Evolutionary conservation across 2,329 filamentous ascomycete genomes (phyloP).

Genomic region (Aureobasidium sp.): DNA sequence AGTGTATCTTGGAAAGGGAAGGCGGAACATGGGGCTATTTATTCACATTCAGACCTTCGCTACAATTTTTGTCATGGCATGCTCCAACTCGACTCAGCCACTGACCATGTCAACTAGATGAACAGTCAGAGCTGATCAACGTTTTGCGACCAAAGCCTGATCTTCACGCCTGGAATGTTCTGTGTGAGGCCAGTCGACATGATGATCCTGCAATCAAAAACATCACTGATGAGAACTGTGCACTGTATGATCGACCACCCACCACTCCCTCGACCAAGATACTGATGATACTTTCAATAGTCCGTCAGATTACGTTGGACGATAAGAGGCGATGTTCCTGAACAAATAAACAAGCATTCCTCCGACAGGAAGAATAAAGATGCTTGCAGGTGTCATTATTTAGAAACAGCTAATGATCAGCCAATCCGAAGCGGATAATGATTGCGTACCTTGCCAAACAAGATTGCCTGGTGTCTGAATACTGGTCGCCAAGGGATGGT

Average conservation of each 20-base stretch:
- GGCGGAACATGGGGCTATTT: too few species aligned
- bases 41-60: neutral
- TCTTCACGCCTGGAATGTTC: conserved; percentile 1
- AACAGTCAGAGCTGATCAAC: neutral
- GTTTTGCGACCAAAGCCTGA: neutral
- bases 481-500: neutral
- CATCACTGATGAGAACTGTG: neutral
- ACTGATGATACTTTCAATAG: neutral
- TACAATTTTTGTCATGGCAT: neutral
- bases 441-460: conserved; percentile 7
- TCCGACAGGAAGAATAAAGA: neutral
- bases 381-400: conserved; percentile 2
- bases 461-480: neutral
- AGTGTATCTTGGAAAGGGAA: neutral
- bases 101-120: neutral
- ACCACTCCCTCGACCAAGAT: neutral
- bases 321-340: neutral
- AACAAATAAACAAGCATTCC: conserved; percentile 6
- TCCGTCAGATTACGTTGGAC: neutral
- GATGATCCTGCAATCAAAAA: conserved; percentile 5
- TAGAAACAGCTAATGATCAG: conserved; percentile 10
- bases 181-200: neutral
- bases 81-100: neutral
- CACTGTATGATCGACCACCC: conserved; percentile 2
- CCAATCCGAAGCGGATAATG: conserved; percentile 2